Evolutionary conservation across 78 protist species (phyloP), one percentile per base, ranked within the genome.

Genomic region (Parvularia atlantis): DNA sequence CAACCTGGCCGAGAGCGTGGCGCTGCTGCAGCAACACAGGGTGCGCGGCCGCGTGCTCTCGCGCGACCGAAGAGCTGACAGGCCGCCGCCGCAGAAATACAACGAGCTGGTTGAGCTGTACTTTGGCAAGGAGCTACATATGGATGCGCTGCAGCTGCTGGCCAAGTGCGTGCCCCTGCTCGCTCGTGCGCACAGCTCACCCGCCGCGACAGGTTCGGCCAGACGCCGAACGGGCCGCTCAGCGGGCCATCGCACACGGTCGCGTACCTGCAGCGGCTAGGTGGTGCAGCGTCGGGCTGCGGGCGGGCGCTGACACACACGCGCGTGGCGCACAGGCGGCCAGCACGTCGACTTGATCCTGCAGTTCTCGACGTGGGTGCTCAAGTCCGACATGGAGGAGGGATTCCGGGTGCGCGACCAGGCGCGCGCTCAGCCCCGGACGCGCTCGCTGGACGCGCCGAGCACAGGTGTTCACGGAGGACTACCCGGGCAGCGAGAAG

Each of bases 91-190:
- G 24, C 54, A 48, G 54, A 10, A 19, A 48, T 17, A 48, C 26
- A 11, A 9, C 16, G 66, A 61, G 66, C 66, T 61, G 1, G 66
- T 61, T 13, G 22, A 22, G 52, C 66, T 61, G 24, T 61, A 61
- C 26, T 46, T 19, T 1, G 66, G 66, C 46, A 61, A 61, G 28
- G 66, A 46, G 5, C 4, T 61, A 33, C 66, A 61, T 37, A 2
- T 41, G 22, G 36, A 61, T 41, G 66, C 66, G 16, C 66, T 61
- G 40, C 44, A 61, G 28, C 66, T 61, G 17, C 63, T 57, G 11
- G 7, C 9, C 63, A 57, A 30, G 28, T n/a, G n/a, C 39, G 24
- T 9, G 37, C 43, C 13, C 43, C 7, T 2, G 13, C 1, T 3
- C 43, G 17, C 36, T 7, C 33, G 39, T 2, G 63, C 36, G 28